These are phyloP conservation scores for Phalaenopsis aphrodite DNA, from an alignment of 106 monocot species.

Conservation along the genomic window DNA sequence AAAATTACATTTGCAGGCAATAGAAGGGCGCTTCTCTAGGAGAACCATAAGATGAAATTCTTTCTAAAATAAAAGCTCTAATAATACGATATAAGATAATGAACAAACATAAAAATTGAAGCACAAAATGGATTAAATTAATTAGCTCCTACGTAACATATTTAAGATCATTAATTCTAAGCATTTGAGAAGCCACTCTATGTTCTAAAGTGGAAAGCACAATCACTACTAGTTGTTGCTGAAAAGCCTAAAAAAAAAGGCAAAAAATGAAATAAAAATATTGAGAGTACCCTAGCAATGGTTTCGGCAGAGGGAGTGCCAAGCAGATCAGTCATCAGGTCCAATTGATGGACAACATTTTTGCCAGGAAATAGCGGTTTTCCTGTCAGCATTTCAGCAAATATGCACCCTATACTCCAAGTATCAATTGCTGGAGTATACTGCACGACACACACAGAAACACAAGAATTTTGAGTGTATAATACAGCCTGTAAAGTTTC, in stretches of 20 bases:
- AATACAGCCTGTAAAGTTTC: not conserved
- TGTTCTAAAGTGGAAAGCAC: not conserved
- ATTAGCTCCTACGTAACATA: not conserved
- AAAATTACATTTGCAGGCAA: not conserved
- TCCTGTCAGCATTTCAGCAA: conserved; percentile 51
- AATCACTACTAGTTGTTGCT: not conserved
- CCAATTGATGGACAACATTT: conserved; percentile 59
- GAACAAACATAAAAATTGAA: not conserved
- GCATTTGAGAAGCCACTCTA: not conserved
- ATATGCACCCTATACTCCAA: conserved; percentile 72
- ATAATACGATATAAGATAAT: not conserved
- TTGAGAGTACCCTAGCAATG: conserved; percentile 30
- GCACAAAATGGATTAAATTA: not conserved
- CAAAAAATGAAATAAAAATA: not conserved
- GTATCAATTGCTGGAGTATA: conserved; percentile 68
- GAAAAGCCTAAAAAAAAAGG: not conserved
- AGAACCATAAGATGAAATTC: not conserved
- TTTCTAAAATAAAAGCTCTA: not conserved
- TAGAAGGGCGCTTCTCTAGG: not conserved
- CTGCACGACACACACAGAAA: conserved; percentile 22
- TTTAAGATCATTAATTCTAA: not conserved
- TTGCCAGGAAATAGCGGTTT: conserved; percentile 62
- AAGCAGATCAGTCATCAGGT: conserved; percentile 64
- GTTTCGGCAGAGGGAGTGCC: conserved; percentile 46
- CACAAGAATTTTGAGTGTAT: not conserved